Conservation (phyloP, 495 filamentous ascomycete species). For the Cryomyces minteri region DNA sequence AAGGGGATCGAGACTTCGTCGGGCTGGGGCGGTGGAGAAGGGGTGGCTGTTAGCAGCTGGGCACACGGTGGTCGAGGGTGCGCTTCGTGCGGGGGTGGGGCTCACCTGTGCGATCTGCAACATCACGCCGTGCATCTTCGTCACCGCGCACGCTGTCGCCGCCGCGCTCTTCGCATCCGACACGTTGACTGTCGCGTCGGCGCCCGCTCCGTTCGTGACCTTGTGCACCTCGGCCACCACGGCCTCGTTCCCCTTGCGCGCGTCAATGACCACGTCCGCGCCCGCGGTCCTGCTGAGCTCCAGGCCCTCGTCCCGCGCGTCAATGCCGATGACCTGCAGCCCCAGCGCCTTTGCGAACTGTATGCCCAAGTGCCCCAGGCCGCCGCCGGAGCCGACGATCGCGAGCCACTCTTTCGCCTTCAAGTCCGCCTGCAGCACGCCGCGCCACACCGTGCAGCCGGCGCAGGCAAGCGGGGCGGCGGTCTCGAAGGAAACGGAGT, state of each 20-base stretch:
- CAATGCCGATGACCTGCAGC: conserved; percentile 32
- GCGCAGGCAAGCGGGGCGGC: conserved; percentile 40
- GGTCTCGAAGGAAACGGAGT: conserved; percentile 25
- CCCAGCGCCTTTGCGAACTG: conserved; percentile 37
- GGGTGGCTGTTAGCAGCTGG: not conserved
- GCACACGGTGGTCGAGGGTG: not conserved
- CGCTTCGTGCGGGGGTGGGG: not conserved
- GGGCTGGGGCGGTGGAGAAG: conserved; percentile 16
- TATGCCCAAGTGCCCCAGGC: conserved; percentile 34
- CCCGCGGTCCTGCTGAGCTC: conserved; percentile 24
- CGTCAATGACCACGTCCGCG: conserved; percentile 33
- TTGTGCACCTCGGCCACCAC: conserved; percentile 26
- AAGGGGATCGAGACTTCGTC: conserved; percentile 30
- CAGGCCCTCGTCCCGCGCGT: conserved; percentile 35
- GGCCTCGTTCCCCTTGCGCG: conserved; percentile 23
- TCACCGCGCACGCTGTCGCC: conserved; percentile 29
- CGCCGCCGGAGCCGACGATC: conserved; percentile 37
- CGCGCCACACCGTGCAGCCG: conserved; percentile 34
- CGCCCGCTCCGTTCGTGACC: conserved; percentile 28
- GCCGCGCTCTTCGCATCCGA: conserved; percentile 26
- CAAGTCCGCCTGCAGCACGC: conserved; percentile 25
- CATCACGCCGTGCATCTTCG: conserved; percentile 33
- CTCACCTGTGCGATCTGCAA: conserved; percentile 35
- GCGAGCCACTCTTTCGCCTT: conserved; percentile 28
- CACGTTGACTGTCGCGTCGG: conserved; percentile 27